phyloP scores from a whole-genome alignment of 2,329 filamentous ascomycete species.

The Alternaria sp. region DNA sequence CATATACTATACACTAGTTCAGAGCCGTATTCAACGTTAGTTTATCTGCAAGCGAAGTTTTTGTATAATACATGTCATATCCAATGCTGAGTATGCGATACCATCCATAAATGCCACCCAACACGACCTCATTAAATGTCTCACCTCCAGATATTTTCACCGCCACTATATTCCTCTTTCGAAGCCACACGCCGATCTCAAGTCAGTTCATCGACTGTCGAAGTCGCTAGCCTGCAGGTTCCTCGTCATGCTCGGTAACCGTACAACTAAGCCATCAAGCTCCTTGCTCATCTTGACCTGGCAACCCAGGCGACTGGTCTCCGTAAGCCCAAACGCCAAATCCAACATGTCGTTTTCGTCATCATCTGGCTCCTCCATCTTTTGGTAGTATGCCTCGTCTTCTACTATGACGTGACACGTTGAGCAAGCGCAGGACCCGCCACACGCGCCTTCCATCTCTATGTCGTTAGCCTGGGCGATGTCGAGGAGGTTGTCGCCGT shows the following conservation, averaged over 20 bases:
- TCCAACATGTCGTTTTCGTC: conserved; percentile 68
- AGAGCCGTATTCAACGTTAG: conserved; percentile 16
- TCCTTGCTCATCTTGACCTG: conserved; percentile 93
- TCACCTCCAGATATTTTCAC: no score
- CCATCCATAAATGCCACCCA: not conserved
- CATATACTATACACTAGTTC: conserved; percentile 24
- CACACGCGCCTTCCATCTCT: conserved; percentile 98
- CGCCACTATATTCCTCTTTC: not conserved
- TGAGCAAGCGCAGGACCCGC: conserved; percentile 90
- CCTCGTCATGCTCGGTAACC: conserved; percentile 89
- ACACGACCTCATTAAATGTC: not conserved
- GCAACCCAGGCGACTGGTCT: conserved; percentile 84
- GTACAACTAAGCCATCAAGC: conserved; percentile 84
- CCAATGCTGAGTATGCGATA: conserved; percentile 5
- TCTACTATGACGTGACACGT: conserved; percentile 90
- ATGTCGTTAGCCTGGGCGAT: conserved; percentile 94
- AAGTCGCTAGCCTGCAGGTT: conserved; percentile 98
- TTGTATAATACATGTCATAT: conserved; percentile 24
- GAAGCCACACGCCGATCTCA: not conserved
- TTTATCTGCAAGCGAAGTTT: conserved; percentile 27
- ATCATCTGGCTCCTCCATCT: conserved; percentile 66
- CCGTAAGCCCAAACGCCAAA: conserved; percentile 86
- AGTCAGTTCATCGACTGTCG: conserved; percentile 13
- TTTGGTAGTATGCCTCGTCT: conserved; percentile 76
- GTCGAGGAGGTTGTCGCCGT: conserved; percentile 92